Evolutionary conservation across 2,329 filamentous ascomycete genomes (phyloP), one percentile per base, ranked within the genome.

Genomic region (Xylaria polymorpha): DNA sequence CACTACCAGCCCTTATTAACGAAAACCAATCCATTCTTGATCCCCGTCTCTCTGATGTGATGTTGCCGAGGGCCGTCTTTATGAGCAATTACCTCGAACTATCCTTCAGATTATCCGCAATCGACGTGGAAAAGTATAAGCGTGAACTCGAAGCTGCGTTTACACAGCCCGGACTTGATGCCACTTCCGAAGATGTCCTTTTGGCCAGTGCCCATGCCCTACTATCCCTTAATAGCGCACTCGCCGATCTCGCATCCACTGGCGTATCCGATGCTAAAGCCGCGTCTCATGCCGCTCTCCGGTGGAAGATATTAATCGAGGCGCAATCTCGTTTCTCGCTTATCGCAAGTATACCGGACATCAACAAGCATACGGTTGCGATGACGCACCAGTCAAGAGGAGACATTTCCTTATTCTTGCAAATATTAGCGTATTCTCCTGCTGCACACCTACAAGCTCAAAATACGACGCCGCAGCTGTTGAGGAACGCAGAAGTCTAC

Each of bases 401-500:
- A 9, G 76, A 79, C 22, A 70, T 74, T 9, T 77, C 74, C 7
- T 61, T 79, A 48, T 72, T 66, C 5, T 68, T 79, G 1, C 74
- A 74, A 56, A 67, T 70, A 25, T 70, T 79, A 50, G 73, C 74
- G 0, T 73, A 75, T 43, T 69, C 76, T 1, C 78, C 77, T 5
- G 51, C 57, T 5, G 68, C 73, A 4, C 64, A 78, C 53, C 57
- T 67, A 29, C 69, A 74, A 32, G 78, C 78, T 18, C 60, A 65
- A 18, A 61, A 64, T 2, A 74, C 70, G 1, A 71, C 72, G 5
- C 35, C 70, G 2, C 72, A 77, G 59, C 74, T 78, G 20, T 67
- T 76, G 10, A 77, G 74, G 60, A 74, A 77, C 61, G 77, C 78
- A 1, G 73, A 75, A 41, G 74, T 78, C 4, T 79, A 77, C 67